Evolutionary conservation across 83 land plant genomes (phyloP), one percentile per base, ranked within the genome.

Genomic region (Larix sibirica): DNA sequence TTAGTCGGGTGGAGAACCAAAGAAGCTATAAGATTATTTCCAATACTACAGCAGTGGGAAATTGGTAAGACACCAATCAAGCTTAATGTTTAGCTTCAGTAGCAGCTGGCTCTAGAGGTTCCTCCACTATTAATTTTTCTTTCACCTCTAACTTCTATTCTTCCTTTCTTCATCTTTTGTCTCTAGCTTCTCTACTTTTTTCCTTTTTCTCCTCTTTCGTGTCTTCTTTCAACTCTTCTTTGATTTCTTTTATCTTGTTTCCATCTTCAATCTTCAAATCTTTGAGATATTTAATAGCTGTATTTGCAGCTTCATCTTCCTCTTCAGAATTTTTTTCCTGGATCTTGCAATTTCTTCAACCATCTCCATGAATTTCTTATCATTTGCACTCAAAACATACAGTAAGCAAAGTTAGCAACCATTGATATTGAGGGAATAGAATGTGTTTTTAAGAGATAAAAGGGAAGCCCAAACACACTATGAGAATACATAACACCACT

Each of bases 331-430:
- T 79, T 18, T 16, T 83, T 21, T 67, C 47, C 54, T 82, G 56
- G 89, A 85, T 80, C 91, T 90, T 26, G 90, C 92, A 66, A 88
- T 86, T 77, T 87, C 92, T 64, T 89, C 86, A 58, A 91, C 81
- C 76, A 62, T 88, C 59, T 85, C 90, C 92, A 84, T 95, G 83
- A 95, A 95, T 60, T 82, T 85, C 82, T 90, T 96, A 83, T 94
- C 95, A 54, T 90, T 96, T 95, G 84, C 83, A 26, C 0, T 73
- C 56, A 42, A 73, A 38, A 40, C 13, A 42, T 42, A 73, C 76
- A 73, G 56, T 44, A 40, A 74, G 12, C 10, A 20, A 50, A 14
- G 16, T 47, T 44, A 40, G 17, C 40, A 74, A 74, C 58, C 7
- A 74, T 13, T 23, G 21, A 54, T 44, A 10, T 47, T n/a, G 26